Evolutionary conservation across 306 rosid genomes (phyloP).

Genomic region (Cyamopsis tetragonoloba): DNA sequence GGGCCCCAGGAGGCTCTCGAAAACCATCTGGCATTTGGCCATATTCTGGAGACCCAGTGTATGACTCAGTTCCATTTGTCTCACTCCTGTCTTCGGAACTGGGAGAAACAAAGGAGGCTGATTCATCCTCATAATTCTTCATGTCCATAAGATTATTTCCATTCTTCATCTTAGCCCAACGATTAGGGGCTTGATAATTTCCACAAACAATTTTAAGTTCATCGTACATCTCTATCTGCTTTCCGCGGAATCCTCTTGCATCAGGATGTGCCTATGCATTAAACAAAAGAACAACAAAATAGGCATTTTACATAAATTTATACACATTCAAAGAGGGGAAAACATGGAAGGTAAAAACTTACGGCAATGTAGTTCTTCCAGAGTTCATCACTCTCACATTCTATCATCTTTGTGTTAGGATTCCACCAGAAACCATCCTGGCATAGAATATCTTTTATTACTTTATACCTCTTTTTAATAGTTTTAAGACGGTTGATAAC

Average conservation of each 20-base stretch:
- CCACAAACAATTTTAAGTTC: constrained; percentile 85
- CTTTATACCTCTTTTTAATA: constrained; percentile 73
- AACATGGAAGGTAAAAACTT: constrained; percentile 27
- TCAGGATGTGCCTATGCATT: constrained; percentile 64
- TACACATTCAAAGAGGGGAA: constrained; percentile 8
- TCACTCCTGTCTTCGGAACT: constrained; percentile 58
- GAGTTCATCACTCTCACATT: constrained; percentile 57
- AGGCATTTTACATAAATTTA: not conserved
- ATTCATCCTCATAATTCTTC: constrained; percentile 56
- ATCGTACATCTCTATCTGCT: constrained; percentile 76
- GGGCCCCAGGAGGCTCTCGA: constrained; percentile 50
- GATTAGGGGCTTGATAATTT: constrained; percentile 71
- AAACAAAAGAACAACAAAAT: constrained; percentile 22
- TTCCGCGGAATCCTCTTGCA: constrained; percentile 62
- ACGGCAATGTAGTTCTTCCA: constrained; percentile 73
- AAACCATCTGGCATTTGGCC: constrained; percentile 53
- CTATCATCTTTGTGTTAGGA: constrained; percentile 54
- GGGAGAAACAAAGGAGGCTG: constrained; percentile 63
- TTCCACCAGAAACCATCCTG: constrained; percentile 78
- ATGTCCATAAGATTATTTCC: constrained; percentile 39
- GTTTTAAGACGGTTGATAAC: constrained; percentile 78
- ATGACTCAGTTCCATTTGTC: constrained; percentile 69
- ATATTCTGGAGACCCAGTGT: constrained; percentile 53
- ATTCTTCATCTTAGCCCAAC: constrained; percentile 61
- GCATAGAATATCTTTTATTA: constrained; percentile 61